Evolutionary conservation across 352 stramenopile species (phyloP).

Genomic region (Saprolegnia diclina): DNA sequence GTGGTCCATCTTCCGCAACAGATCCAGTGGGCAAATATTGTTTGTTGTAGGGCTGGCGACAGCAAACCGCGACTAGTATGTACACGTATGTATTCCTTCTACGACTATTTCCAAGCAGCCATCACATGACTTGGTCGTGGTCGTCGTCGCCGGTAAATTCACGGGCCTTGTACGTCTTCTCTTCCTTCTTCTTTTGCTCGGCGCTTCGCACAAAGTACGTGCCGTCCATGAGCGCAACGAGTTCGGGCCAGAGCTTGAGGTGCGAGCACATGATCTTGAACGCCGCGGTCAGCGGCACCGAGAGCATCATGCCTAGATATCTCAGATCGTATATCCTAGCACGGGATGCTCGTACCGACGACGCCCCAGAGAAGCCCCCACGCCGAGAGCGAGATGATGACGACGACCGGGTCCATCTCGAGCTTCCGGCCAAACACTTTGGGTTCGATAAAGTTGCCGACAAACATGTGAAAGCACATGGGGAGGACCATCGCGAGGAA

Average conservation of each 20-base stretch:
- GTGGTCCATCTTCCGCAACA: no score
- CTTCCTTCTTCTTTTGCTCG: slow-evolving; percentile 59
- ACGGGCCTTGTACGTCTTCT: slow-evolving; percentile 36
- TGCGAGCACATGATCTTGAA: slow-evolving; percentile 86
- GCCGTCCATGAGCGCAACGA: slow-evolving; percentile 80
- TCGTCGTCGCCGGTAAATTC: slow-evolving; percentile 12
- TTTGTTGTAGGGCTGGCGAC: no score
- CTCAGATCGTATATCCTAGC: no score
- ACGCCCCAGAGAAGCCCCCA: slow-evolving; percentile 82
- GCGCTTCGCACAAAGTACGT: slow-evolving; percentile 80
- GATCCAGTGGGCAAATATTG: no score
- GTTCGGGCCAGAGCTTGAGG: slow-evolving; percentile 78
- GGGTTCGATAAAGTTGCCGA: slow-evolving; percentile 84
- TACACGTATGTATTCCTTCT: no score
- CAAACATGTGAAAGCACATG: slow-evolving; percentile 87
- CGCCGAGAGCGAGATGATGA: slow-evolving; percentile 82
- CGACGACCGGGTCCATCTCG: slow-evolving; percentile 81
- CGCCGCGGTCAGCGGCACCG: slow-evolving; percentile 73
- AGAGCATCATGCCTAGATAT: slow-evolving; percentile 81
- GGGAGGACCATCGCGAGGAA: slow-evolving; percentile 77
- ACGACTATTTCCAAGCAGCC: no score
- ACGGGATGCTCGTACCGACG: no score
- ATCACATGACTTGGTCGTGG: not conserved
- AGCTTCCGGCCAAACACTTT: slow-evolving; percentile 84
- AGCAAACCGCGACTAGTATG: no score